Percentiles rank a stretch among this genome's conserved stretches.
Conservation (phyloP, 441 rosid genomes). For the Jatropha podagrica region DNA sequence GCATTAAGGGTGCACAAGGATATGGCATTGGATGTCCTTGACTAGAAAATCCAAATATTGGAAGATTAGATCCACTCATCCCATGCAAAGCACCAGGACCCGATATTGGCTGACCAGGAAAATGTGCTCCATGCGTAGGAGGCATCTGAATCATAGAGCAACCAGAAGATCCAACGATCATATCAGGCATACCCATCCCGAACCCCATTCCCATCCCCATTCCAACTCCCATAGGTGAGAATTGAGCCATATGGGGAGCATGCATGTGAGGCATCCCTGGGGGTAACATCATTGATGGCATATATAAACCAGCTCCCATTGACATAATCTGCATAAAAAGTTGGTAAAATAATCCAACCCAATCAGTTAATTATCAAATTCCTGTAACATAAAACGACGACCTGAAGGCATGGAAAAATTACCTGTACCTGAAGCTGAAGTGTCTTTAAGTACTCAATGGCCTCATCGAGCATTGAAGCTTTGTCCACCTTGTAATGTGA, state of each 20-base stretch:
- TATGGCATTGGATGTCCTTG: conserved; percentile 50
- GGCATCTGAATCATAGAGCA: conserved; percentile 51
- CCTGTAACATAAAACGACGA: conserved; percentile 2
- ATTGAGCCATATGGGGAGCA: conserved; percentile 57
- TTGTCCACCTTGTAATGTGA: conserved; percentile 63
- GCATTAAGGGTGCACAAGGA: conserved; percentile 42
- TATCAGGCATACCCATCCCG: conserved; percentile 65
- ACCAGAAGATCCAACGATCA: conserved; percentile 46
- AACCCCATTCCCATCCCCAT: conserved; percentile 70
- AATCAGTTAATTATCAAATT: conserved; percentile 17
- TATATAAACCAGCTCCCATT: conserved; percentile 77
- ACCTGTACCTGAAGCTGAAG: conserved; percentile 90
- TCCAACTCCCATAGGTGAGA: conserved; percentile 53
- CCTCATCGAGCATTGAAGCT: conserved; percentile 88
- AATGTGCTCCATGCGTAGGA: conserved; percentile 51
- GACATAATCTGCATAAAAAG: conserved; percentile 69
- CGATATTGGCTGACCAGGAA: conserved; percentile 40
- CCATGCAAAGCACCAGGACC: conserved; percentile 39
- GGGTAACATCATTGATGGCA: conserved; percentile 78
- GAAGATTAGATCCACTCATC: conserved; percentile 49
- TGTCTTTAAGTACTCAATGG: conserved; percentile 71
- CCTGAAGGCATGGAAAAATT: conserved; percentile 17
- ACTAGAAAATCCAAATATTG: conserved; percentile 45
- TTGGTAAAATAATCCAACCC: conserved; percentile 8
- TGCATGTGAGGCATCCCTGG: conserved; percentile 67